Percentiles rank a stretch among this genome's conserved stretches.
Conservation (phyloP, 1,139 yeast species). For the Sugiyamaella grinbergsii region DNA sequence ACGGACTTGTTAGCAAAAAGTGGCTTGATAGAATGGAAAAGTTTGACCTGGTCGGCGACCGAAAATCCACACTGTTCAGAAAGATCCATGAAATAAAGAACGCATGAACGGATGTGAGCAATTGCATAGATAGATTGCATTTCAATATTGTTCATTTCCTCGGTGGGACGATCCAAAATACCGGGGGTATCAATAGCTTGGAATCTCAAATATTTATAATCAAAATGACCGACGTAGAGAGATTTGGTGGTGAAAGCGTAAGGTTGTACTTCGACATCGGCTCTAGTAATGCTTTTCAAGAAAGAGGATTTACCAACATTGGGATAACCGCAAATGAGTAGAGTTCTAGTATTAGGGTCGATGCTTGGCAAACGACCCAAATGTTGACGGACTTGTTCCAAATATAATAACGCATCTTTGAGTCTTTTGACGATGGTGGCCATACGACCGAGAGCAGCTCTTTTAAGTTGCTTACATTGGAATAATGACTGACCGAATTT, state of each 20-base stretch:
- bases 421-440: conserved; percentile 94
- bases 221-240: conserved; percentile 94
- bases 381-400: conserved; percentile 99
- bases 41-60: conserved; percentile 94
- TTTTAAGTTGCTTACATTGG: conserved; percentile 96
- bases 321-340: conserved; percentile 97
- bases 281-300: conserved; percentile 89
- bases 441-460: conserved; percentile 99
- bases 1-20: conserved; percentile 96
- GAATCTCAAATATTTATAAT: conserved; percentile 93
- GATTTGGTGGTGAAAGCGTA: conserved; percentile 98
- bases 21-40: conserved; percentile 96
- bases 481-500: conserved; percentile 97
- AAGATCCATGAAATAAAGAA: conserved; percentile 94
- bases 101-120: conserved; percentile 96
- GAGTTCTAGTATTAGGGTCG: conserved; percentile 97
- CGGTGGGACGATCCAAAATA: conserved; percentile 96
- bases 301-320: conserved; percentile 98
- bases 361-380: conserved; percentile 97
- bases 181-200: conserved; percentile 99
- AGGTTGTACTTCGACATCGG: conserved; percentile 98
- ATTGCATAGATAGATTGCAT: conserved; percentile 99
- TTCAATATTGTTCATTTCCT: conserved; percentile 98
- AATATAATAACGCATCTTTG: conserved; percentile 87
- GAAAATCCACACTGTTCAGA: conserved; percentile 99